Evolutionary conservation across 2,329 filamentous ascomycete species (phyloP), one percentile per base, ranked within the genome.

Genomic region (Phaeosphaeria sp.): DNA sequence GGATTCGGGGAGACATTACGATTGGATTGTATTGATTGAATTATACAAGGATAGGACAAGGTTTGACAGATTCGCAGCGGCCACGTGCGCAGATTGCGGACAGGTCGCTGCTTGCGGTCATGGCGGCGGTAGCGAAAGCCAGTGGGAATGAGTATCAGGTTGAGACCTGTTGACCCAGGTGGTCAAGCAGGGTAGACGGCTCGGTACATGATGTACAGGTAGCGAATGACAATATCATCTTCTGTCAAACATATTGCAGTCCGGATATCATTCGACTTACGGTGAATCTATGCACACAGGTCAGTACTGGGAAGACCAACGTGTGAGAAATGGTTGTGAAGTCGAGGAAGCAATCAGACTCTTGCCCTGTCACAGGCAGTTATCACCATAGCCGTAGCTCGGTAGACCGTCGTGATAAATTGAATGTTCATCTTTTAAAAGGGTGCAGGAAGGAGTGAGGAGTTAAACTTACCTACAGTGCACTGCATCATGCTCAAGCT

Each of bases 331-430:
- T 20, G 18, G 44, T 20, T 27, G 36, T 18, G 49, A 27, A n/a
- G 51, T 30, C n/a, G 33, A 50, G n/a, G 13, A 49, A 45, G 49
- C 51, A 54, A 64, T 67, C 74, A 76, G 74, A 74, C 63, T 71
- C 72, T 74, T 72, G 88, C 89, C 89, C 82, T 88, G 89, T 91
- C 89, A 91, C 82, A 87, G 89, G 89, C 88, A 70, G 80, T 81
- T 88, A 82, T 92, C 90, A 91, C 91, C 90, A 92, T 90, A 81
- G 84, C 86, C 81, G 81, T 86, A 82, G 85, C 87, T 92, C 91
- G 89, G 90, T 89, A 90, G 90, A 92, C 90, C 90, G 90, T 92
- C 90, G 90, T 92, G 90, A 91, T 77, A 88, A 76, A 68, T 66
- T 71, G 64, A 72, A 67, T 71, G 86, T 75, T 77, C 74, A 77